These are phyloP conservation scores for Coemansia sp. DNA, from an alignment of 192 early-diverging fungal species.

Conservation along the genomic window DNA sequence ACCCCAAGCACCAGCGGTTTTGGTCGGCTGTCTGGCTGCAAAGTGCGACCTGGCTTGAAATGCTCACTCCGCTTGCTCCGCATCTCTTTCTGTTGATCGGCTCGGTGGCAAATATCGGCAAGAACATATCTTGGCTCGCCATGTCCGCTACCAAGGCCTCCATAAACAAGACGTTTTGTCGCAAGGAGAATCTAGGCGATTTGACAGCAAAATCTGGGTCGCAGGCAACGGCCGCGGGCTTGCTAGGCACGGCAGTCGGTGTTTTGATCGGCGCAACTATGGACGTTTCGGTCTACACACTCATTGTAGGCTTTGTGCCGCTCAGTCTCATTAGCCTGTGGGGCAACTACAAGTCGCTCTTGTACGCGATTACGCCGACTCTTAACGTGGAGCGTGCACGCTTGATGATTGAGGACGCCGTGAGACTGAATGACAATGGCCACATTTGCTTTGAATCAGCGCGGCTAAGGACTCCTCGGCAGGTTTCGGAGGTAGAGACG, in stretches of 20 bases:
- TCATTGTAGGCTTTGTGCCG: conserved; percentile 67
- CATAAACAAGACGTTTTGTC: conserved; percentile 76
- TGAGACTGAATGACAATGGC: neutral
- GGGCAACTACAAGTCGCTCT: conserved; percentile 65
- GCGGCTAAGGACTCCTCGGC: conserved; percentile 29
- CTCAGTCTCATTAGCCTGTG: conserved; percentile 70
- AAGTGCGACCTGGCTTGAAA: conserved; percentile 70
- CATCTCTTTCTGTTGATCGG: conserved; percentile 73
- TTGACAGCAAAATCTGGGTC: conserved; percentile 83
- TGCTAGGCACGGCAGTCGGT: conserved; percentile 67
- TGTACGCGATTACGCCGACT: conserved; percentile 38
- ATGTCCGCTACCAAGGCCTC: conserved; percentile 75
- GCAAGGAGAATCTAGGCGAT: conserved; percentile 79
- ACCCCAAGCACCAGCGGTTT: conserved; percentile 82
- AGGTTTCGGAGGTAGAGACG: conserved; percentile 32
- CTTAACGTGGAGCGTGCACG: conserved; percentile 38
- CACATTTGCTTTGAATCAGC: conserved; percentile 13
- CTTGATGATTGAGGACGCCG: conserved; percentile 20
- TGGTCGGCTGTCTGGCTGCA: conserved; percentile 72
- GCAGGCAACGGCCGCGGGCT: conserved; percentile 78
- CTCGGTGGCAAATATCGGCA: conserved; percentile 78
- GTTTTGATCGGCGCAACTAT: conserved; percentile 47
- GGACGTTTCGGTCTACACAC: conserved; percentile 27
- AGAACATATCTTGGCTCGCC: conserved; percentile 87
- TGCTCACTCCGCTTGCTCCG: conserved; percentile 79